These are phyloP conservation scores for Vanrija humicola DNA, from an alignment of 1,284 basidiomycete species.

Conservation along the genomic window DNA sequence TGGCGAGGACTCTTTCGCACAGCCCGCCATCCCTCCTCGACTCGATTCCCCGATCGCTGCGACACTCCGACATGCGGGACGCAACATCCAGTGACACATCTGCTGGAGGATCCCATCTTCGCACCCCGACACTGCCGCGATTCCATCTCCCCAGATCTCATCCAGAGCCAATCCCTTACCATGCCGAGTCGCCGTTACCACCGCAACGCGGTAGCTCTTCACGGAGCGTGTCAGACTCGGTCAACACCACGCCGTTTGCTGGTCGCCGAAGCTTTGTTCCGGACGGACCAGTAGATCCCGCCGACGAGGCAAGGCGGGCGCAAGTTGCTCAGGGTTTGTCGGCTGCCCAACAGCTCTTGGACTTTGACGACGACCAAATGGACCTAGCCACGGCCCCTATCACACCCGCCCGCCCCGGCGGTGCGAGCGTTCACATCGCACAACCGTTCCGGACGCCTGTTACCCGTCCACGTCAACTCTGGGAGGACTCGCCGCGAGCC, in stretches of 20 bases:
- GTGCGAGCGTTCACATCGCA: conserved; percentile 6
- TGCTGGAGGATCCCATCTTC: not conserved
- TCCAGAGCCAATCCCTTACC: not conserved
- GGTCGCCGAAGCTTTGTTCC: not conserved
- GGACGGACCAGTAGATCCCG: conserved; percentile 7
- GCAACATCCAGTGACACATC: conserved; percentile 18
- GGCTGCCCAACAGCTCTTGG: conserved; percentile 70
- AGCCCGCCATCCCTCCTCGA: conserved; percentile 16
- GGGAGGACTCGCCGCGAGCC: conserved; percentile 39
- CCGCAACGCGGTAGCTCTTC: not conserved
- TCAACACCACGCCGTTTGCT: not conserved
- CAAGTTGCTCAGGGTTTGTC: conserved; percentile 84
- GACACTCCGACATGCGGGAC: conserved; percentile 5
- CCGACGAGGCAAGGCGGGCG: conserved; percentile 76
- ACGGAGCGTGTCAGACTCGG: not conserved
- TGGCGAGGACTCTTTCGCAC: conserved; percentile 13
- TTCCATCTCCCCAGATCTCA: not conserved
- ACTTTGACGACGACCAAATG: conserved; percentile 26
- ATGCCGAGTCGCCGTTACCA: not conserved
- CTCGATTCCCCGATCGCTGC: conserved; percentile 15
- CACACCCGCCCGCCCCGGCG: conserved; percentile 20
- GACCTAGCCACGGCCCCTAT: conserved; percentile 11
- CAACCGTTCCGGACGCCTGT: not conserved
- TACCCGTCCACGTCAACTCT: conserved; percentile 8
- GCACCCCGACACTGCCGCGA: conserved; percentile 5